Base-by-base conservation (phyloP, 2,329 filamentous ascomycete species). In the Xylaria sp. region DNA sequence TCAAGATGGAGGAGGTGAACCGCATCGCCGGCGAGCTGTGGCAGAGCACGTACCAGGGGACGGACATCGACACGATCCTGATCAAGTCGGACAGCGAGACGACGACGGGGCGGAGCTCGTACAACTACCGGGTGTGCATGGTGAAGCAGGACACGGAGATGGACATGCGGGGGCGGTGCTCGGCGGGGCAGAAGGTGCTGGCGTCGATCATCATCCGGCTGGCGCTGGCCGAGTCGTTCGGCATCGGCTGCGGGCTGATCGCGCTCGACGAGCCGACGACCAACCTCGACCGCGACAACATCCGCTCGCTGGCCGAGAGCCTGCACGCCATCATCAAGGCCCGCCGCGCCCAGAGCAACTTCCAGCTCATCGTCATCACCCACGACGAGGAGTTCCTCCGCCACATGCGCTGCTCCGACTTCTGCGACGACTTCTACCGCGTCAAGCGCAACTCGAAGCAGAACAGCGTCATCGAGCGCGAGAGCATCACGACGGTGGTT, bases 1-100 rank as follows among this genome's bases (percentile, higher is more conserved):
- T 96, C 69, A 99, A 99, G 78, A 99, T 99, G 94, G 90, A 94
- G 64, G 92, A 99, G 71, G 93, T 99, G 71, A 99, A 99, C 73
- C 84, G 86, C 52, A 97, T 97, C 71, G 88, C 95, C 46, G 91
- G 90, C 60, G 94, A 99, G 71, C 82, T 99, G n/a, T 99, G 94
- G 94, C 90, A 91, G 73, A 89, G 87, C 68, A 97, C 94, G 1
- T 99, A 99, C 74, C 91, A 95, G 70, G 94, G 94, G 61, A 97
- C 93, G 0, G 94, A 99, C 68, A 92, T 99, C 50, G 94, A 99
- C 76, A 94, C 90, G 1, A 96, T 99, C 69, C 83, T 95, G 67
- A 97, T 99, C 74, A 89, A 90, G 39, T 96, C 92, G 17, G 93
- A 97, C 72, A 88, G 87, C 64, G 94, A 97, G 70, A 85, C 83